Base-by-base conservation (phyloP, 441 rosid genomes). In the Theobroma grandiflorum region DNA sequence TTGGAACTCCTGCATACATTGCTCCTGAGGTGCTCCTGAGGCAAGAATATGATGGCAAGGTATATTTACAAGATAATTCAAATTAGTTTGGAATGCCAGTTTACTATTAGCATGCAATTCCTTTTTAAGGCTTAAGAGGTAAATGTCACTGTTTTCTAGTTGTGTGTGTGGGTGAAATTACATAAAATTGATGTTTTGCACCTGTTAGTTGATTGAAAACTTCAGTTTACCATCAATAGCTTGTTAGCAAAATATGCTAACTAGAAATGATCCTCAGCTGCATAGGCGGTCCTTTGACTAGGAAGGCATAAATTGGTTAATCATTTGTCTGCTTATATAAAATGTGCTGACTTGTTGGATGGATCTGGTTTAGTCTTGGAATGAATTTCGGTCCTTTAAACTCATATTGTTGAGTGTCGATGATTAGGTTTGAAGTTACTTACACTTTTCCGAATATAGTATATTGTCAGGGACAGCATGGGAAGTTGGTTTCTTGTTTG, bases 41-140 rank as follows among this genome's bases (percentile, higher is more conserved):
- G 80, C 90, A 85, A 58, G 90, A 89, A 76, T 92, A 92, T 65
- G 94, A 92, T 86, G 94, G 94, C 86, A 92, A 92, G 95, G 95
- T 92, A 85, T 78, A 37, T 76, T 74, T 72, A 59, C 53, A 37
- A 66, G 40, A n/a, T 26, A 58, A 12, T 43, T 76, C 37, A 49
- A 68, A 71, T n/a, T 40, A 49, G 31, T 68, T 59, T 63, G 8
- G 47, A 66, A 43, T 75, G 9, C 9, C 40, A 11, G 33, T 43
- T 33, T n/a, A 6, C 35, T 8, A 37, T 65, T 50, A 20, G 20
- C 65, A 20, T 20, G 11, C n/a, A 37, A 73, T 38, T 57, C 20
- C 65, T 55, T 6, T n/a, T 55, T 38, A 73, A 73, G 35, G 38
- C 52, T 38, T 72, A 22, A 43, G 72, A 67, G 53, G 35, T 67